Conservation (phyloP, 1,139 yeast species). For the Saccharomyces hybrid region DNA sequence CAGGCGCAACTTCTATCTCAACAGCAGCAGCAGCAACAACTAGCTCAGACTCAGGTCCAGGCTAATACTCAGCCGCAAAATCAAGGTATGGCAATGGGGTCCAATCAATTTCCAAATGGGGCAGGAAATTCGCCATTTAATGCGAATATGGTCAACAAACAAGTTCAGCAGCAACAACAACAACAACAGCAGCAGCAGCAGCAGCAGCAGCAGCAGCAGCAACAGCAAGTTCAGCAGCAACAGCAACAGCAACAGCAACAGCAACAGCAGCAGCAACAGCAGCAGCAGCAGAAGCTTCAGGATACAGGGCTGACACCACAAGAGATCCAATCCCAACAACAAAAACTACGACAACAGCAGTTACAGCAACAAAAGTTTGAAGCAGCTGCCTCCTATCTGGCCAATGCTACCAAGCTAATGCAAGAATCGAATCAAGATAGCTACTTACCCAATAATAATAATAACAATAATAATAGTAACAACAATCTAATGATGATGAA, state of each 20-base stretch:
- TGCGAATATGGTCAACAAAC: neutral
- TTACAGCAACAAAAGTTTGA: constrained; percentile 30
- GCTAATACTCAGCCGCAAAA: constrained; percentile 41
- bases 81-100: constrained; percentile 19
- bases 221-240: constrained; percentile 8
- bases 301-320: constrained; percentile 31
- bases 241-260: constrained; percentile 6
- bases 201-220: constrained; percentile 9
- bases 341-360: constrained; percentile 34
- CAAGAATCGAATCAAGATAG: constrained; percentile 16
- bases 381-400: constrained; percentile 28
- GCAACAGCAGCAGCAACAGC: constrained; percentile 1
- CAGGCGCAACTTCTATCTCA: constrained; percentile 31
- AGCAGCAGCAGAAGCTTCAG: constrained; percentile 28
- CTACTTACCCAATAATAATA: constrained; percentile 7
- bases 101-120: neutral
- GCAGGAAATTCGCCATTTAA: neutral
- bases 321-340: constrained; percentile 34
- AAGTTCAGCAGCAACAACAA: constrained; percentile 14
- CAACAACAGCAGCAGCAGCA: constrained; percentile 12
- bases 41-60: constrained; percentile 10
- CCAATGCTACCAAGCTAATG: constrained; percentile 26
- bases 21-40: constrained; percentile 28
- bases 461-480: constrained; percentile 18
- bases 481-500: constrained; percentile 10